Evolutionary conservation across 257 asterid genomes (phyloP), one percentile per base, ranked within the genome.

Genomic region (Rhazya stricta): DNA sequence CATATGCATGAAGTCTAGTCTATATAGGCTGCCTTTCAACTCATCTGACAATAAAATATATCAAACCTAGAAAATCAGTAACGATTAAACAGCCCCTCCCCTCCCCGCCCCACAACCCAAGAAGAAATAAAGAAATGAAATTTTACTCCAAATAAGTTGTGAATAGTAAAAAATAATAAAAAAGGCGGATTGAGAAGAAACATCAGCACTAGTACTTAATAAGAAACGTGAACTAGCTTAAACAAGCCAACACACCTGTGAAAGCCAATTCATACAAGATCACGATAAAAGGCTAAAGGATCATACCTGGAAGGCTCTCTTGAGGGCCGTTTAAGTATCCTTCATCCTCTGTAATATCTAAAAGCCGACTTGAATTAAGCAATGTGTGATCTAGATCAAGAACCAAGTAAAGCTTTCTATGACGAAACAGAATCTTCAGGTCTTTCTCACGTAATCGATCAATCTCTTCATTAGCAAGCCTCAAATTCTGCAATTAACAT

Each of bases 381-480:
- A 91, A 84, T 3, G 98, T 93, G 73, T 93, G 98, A 79, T 93
- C 98, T 66, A 93, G 84, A 91, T 93, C 98, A 74, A 93, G 97
- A 77, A 93, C 90, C 85, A 93, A 81, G 80, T 71, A 84, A 32
- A 93, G 91, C 69, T 93, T 93, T 76, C 76, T 91, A 74, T 79
- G 77, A 58, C 81, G 74, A 36, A 93, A 81, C 76, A 91, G 79
- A 72, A 79, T 82, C 83, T 86, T 88, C 76, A 89, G 73, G 86
- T 93, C 97, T 76, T 84, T 88, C 48, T 87, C 87, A 76, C 97
- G 97, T 66, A 91, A 30, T 74, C 95, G 88, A 39, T 87, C 77
- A 83, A 93, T 70, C 80, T 89, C 98, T 46, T 87, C 90, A 79
- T 82, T 80, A 58, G 88, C 81, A 65, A 93, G 88, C 88, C 96